Base-by-base conservation (phyloP, 177 flowering plant species). In the Tripterygium wilfordii region DNA sequence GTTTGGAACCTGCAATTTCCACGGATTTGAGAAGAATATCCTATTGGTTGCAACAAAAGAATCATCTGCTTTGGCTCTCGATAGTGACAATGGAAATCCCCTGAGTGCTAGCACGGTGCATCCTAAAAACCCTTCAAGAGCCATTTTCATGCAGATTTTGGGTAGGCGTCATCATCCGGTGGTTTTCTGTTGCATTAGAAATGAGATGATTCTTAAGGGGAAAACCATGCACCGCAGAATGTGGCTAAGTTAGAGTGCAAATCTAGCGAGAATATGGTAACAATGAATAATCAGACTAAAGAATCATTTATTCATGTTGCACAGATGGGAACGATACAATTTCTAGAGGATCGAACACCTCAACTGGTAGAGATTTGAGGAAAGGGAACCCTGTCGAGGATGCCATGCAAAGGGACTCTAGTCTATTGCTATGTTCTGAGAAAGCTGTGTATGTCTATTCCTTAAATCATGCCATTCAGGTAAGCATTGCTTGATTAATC, bases 381-480 rank as follows among this genome's bases (percentile, higher is more conserved):
- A 66, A 52, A 47, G 71, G 51, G 41, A 56, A 45, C 30, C 45
- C 56, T 28, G 48, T 37, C 42, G 66, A 71, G 48, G 68, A 69
- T 56, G 26, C 26, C 4, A 18, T 42, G 51, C 39, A 68, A 46
- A 76, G 74, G 59, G 74, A 72, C 56, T 57, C 48, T 20, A 47
- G 42, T 38, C 12, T 85, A 10, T 51, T 91, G 69, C 60, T 85
- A 5, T 91, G 96, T 61, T 78, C 90, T 12, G 98, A 91, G 63
- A 91, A 81, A 68, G 81, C 96, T 49, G 75, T 47, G 2, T 86
- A 83, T 61, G 56, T 82, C 29, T 88, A 85, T 53, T 91, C 96
- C 45, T 66, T 88, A 31, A 29, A n/a, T 31, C 88, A 83, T 58
- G 65, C 62, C n/a, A 57, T 82, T 56, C 87, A 85, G 91, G 96